Percentiles rank a stretch among this genome's conserved stretches.
These are phyloP conservation scores for Parathielavia hyrcaniae DNA, from an alignment of 495 filamentous ascomycete genomes.

Conservation along the genomic window DNA sequence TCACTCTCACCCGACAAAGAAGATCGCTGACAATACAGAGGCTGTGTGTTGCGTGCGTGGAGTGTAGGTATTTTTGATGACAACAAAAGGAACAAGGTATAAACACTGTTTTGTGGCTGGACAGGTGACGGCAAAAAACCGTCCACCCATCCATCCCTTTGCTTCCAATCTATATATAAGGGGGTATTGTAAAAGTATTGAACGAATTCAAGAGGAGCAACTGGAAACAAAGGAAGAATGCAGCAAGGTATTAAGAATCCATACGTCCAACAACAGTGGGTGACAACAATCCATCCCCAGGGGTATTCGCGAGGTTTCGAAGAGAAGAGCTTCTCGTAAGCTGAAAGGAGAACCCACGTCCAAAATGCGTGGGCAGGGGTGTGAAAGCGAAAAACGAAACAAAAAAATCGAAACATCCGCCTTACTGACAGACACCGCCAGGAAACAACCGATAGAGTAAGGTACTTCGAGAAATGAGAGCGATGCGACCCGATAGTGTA, in stretches of 20 bases:
- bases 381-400: background rate
- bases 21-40: background rate
- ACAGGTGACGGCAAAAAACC: background rate
- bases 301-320: slow-evolving; percentile 19
- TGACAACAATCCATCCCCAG: slow-evolving; percentile 10
- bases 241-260: slow-evolving; percentile 15
- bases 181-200: slow-evolving; percentile 16
- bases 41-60: background rate
- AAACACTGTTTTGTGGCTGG: background rate
- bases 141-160: slow-evolving; percentile 2
- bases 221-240: background rate
- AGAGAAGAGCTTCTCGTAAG: slow-evolving; percentile 4
- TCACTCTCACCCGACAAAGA: background rate
- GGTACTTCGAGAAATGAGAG: slow-evolving; percentile 10
- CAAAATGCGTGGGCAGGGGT: background rate
- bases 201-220: slow-evolving; percentile 11
- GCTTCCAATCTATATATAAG: slow-evolving; percentile 18
- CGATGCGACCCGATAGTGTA: slow-evolving; percentile 18
- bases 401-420: background rate
- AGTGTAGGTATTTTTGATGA: background rate
- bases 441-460: slow-evolving; percentile 3
- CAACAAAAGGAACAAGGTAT: slow-evolving; percentile 6
- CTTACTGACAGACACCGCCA: slow-evolving; percentile 4
- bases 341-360: slow-evolving; percentile 2
- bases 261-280: slow-evolving; percentile 7